phyloP scores from a whole-genome alignment of 2,329 filamentous ascomycete species.

The Penicillium sp. region DNA sequence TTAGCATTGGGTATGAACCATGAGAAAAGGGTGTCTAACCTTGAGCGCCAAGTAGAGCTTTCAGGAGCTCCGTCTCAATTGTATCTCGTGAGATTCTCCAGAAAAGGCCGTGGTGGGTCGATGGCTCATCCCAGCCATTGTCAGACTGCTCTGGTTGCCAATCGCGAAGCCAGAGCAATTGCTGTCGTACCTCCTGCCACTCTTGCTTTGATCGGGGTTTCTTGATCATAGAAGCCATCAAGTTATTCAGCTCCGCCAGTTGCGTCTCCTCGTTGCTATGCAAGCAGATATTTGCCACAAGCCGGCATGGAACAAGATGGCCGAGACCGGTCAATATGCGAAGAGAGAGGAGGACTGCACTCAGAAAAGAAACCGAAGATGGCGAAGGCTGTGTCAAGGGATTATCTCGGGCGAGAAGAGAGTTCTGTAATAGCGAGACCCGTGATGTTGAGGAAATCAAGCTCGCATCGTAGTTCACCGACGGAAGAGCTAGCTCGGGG shows the following conservation, averaged over 20 bases:
- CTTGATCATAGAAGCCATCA: constrained; percentile 48
- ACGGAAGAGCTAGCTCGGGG: constrained; percentile 24
- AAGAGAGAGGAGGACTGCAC: constrained; percentile 40
- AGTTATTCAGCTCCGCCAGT: constrained; percentile 48
- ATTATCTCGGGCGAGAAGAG: constrained; percentile 39
- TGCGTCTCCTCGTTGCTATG: constrained; percentile 52
- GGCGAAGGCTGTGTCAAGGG: constrained; percentile 39
- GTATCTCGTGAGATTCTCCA: constrained; percentile 48
- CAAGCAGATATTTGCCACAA: constrained; percentile 49
- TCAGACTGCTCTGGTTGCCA: constrained; percentile 46
- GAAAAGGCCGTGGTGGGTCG: constrained; percentile 42
- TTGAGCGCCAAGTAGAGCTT: constrained; percentile 49
- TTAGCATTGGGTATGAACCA: constrained; percentile 11
- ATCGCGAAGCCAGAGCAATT: constrained; percentile 57
- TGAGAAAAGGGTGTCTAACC: constrained; percentile 23
- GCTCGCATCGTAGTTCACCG: constrained; percentile 29
- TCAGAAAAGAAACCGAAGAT: constrained; percentile 39
- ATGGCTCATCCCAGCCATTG: constrained; percentile 22
- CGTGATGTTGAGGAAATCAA: constrained; percentile 37
- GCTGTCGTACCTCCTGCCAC: constrained; percentile 48
- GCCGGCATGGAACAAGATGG: constrained; percentile 34
- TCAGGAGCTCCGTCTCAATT: constrained; percentile 56
- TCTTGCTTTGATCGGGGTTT: constrained; percentile 44
- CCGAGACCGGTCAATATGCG: constrained; percentile 40
- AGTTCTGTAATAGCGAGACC: constrained; percentile 41